phyloP scores from a whole-genome alignment of 495 filamentous ascomycete species.

The Neurospora intermedia region DNA sequence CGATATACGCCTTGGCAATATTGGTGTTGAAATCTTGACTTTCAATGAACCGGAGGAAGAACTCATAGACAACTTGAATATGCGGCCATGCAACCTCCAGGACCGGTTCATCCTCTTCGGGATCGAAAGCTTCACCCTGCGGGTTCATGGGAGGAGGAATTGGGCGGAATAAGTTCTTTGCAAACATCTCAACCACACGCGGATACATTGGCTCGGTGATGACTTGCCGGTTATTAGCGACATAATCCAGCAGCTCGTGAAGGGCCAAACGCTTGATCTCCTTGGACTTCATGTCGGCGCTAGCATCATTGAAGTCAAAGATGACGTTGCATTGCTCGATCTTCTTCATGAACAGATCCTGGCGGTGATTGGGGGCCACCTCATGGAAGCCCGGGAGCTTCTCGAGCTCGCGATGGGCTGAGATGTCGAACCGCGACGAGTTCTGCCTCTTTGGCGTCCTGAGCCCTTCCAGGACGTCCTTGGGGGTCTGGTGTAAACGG shows the following conservation, averaged over 20 bases:
- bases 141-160: slow-evolving; percentile 96
- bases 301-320: slow-evolving; percentile 98
- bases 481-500: slow-evolving; percentile 83
- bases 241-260: slow-evolving; percentile 94
- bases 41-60: slow-evolving; percentile 97
- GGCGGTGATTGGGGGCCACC: slow-evolving; percentile 84
- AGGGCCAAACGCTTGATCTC: slow-evolving; percentile 97
- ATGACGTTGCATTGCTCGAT: slow-evolving; percentile 99
- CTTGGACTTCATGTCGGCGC: slow-evolving; percentile 99
- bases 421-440: slow-evolving; percentile 96
- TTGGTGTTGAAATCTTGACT: slow-evolving; percentile 99
- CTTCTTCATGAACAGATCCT: slow-evolving; percentile 99
- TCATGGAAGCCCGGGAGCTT: slow-evolving; percentile 99
- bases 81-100: slow-evolving; percentile 98
- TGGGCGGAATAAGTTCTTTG: slow-evolving; percentile 94
- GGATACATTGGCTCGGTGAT: slow-evolving; percentile 99
- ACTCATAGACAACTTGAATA: slow-evolving; percentile 99
- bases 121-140: slow-evolving; percentile 96
- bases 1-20: slow-evolving; percentile 97
- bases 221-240: slow-evolving; percentile 95
- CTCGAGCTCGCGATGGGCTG: slow-evolving; percentile 88
- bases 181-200: slow-evolving; percentile 97
- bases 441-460: slow-evolving; percentile 92
- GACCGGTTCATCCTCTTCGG: slow-evolving; percentile 96
- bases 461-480: slow-evolving; percentile 90